phyloP scores from a whole-genome alignment of 176 grass and related monocot species.

The Hordeum marinum region DNA sequence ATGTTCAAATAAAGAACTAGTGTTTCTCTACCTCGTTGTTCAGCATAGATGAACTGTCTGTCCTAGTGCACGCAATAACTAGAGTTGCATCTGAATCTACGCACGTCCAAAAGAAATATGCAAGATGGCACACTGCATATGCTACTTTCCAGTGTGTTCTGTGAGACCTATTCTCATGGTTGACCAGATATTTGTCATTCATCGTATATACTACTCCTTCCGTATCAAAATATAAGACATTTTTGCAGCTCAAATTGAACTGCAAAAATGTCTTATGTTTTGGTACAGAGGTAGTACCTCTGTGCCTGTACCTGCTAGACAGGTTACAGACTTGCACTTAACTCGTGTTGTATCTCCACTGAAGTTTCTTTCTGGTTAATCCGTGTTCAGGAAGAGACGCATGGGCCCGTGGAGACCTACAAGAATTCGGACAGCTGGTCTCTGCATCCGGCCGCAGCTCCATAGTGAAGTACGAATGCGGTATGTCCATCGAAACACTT shows the following conservation, averaged over 20 bases:
- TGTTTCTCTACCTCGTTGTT: background rate
- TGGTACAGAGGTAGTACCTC: no score
- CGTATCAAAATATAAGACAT: no score
- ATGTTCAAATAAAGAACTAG: background rate
- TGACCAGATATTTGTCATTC: background rate
- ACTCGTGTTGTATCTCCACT: background rate
- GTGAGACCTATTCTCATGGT: background rate
- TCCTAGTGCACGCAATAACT: background rate
- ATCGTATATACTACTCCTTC: background rate
- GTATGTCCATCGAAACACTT: conserved; percentile 39
- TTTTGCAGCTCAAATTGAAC: no score
- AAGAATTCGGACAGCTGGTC: conserved; percentile 68
- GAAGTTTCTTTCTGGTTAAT: background rate
- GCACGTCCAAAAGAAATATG: background rate
- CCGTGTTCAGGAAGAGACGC: conserved; percentile 50
- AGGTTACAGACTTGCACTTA: background rate
- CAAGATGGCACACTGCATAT: background rate
- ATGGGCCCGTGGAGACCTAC: conserved; percentile 74
- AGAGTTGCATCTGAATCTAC: background rate
- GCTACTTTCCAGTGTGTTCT: background rate
- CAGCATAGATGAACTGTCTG: background rate
- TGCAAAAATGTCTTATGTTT: no score
- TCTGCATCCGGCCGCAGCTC: conserved; percentile 83
- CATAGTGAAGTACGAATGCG: conserved; percentile 90
- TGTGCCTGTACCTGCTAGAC: background rate